Evolutionary conservation across 148 eudicot species (phyloP), one percentile per base, ranked within the genome.

Genomic region (Tetragonia tetragonoides): DNA sequence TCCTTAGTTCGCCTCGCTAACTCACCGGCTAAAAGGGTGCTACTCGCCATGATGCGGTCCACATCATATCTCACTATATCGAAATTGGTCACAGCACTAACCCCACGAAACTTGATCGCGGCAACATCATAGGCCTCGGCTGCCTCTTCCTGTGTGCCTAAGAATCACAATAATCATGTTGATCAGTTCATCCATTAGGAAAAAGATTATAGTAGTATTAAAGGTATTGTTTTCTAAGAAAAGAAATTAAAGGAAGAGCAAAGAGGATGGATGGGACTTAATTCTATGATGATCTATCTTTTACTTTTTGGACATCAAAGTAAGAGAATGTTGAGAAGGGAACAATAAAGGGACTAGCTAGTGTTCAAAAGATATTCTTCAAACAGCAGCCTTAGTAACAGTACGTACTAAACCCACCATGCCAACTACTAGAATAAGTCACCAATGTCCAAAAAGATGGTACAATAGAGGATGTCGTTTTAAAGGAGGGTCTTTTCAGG

Each of bases 81-180:
- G 21, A 94, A 94, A 73, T 94, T 94, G 14, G 98, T 94, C 40
- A 94, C 98, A 0, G 98, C 98, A 44, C 83, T 92, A 8, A 78
- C 83, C 20, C 98, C 97, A 9, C 98, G 86, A 66, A 94, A 94
- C 74, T 94, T 94, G 23, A 94, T 94, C 0, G 98, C 98, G 0
- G 98, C 98, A 18, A 94, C 84, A 72, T 94, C 98, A 67, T 94
- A 94, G 34, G 98, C 98, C 87, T 94, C 98, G 37, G 98, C 98
- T 34, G 98, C 98, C 82, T 94, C 98, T 84, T 94, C 98, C 75
- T 94, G 98, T 62, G 98, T 94, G 75, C 92, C 98, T 94, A 76
- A 28, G 37, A 37, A 38, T 38, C 53, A 20, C 17, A 28, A 34
- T 60, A 54, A 51, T 75, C 53, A 49, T 68, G 64, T 60, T 60